A percentile compares a stretch with the other conserved stretches of the same genome.
phyloP scores from a whole-genome alignment of 1,284 basidiomycete genomes.

The Sutorius eximius region DNA sequence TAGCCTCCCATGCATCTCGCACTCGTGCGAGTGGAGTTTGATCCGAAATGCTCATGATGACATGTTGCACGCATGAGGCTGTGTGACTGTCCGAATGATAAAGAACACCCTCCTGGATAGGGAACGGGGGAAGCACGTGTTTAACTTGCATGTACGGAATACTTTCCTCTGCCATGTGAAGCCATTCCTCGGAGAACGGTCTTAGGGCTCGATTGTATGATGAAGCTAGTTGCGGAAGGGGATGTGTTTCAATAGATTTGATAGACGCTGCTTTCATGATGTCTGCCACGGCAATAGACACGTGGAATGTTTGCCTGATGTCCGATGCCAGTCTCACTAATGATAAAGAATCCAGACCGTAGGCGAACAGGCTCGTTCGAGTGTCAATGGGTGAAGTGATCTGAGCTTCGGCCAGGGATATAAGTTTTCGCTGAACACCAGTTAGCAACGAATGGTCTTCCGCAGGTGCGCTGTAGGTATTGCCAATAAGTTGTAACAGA shows the following conservation, averaged over 20 bases:
- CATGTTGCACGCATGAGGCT: constrained; percentile 49
- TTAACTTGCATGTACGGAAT: constrained; percentile 33
- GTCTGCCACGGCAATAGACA: constrained; percentile 38
- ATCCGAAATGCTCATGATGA: constrained; percentile 36
- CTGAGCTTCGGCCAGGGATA: constrained; percentile 12
- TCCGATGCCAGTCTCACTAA: constrained; percentile 41
- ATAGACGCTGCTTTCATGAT: constrained; percentile 43
- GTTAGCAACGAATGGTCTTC: not conserved
- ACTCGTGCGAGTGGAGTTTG: constrained; percentile 28
- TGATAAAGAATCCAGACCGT: constrained; percentile 47
- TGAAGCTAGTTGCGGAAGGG: not conserved
- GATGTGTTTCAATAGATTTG: constrained; percentile 27
- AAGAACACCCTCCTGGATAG: constrained; percentile 51
- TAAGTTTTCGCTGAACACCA: constrained; percentile 8
- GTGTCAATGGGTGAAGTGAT: constrained; percentile 15
- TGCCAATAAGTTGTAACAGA: constrained; percentile 29
- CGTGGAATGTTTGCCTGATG: constrained; percentile 35
- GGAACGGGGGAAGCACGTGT: constrained; percentile 45
- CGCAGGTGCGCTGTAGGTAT: not conserved
- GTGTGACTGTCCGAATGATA: constrained; percentile 41
- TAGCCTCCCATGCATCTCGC: constrained; percentile 38
- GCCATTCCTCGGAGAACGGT: constrained; percentile 33
- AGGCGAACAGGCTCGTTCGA: constrained; percentile 43
- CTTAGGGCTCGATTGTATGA: constrained; percentile 17
- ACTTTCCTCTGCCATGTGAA: constrained; percentile 28